Base-by-base conservation (phyloP, 176 grass and related monocot species). In the Saccharum spontaneum region DNA sequence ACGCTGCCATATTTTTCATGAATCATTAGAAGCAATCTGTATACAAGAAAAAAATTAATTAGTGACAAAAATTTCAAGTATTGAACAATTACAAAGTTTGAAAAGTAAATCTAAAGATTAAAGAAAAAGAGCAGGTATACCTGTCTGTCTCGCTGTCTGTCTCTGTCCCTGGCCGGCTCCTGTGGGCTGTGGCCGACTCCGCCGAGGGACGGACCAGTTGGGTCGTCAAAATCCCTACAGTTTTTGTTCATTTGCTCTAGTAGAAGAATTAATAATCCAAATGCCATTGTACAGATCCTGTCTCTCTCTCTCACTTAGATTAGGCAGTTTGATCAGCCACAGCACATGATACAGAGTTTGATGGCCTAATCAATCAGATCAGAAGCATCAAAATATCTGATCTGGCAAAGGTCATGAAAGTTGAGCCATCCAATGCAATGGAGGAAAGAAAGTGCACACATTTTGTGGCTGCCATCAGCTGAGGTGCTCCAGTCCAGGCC, bases 181-280 rank as follows among this genome's bases (percentile, higher is more conserved):
- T n/a, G n/a, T n/a, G n/a, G n/a, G n/a, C n/a, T n/a, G n/a, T n/a
- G n/a, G n/a, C n/a, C n/a, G n/a, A n/a, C n/a, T n/a, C n/a, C 28
- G 28, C 28, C 28, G 28, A 28, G 28, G 28, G 28, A 28, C 28
- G 28, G 6, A 33, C 9, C 15, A 18, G 41, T 3, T 54, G 73
- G 83, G 31, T 72, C 55, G 44, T 73, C 78, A 54, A 61, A 78
- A 77, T 41, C 85, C 54, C n/a, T 78, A 67, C 83, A 78, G 41
- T 82, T 90, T 28, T 73, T 46, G n/a, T 73, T 62, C 22, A 62
- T 11, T 73, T 81, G 50, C 11, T 72, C 33, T 36, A 55, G 52
- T 50, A 76, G 87, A 85, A 76, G 60, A 66, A 66, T 9, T 8
- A 89, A 85, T 80, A 85, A 85, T 81, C 67, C 78, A 90, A 55